Base-by-base conservation (phyloP, 2,329 filamentous ascomycete genomes). In the Colletotrichum lupini region DNA sequence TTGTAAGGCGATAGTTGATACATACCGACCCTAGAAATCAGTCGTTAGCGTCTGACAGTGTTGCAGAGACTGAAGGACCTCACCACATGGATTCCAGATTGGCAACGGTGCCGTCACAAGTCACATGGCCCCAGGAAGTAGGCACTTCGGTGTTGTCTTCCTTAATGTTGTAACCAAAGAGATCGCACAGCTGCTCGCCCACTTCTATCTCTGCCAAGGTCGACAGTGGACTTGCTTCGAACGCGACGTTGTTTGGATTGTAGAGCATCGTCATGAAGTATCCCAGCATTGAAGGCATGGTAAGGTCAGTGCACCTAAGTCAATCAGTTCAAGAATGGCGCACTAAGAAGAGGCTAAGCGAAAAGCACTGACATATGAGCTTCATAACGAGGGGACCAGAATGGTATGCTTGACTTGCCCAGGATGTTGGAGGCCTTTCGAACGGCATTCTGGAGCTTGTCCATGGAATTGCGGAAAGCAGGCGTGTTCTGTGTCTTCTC, bases 321-420 rank as follows among this genome's bases (percentile, higher is more conserved):
- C 19, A 7, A n/a, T 49, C 42, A 49, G 42, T n/a, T 49, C 42
- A n/a, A n/a, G 19, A 2, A 35, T 35, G 11, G 0, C 32, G 0
- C 2, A 19, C 0, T 1, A 11, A 4, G 19, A 49, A n/a, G 42
- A n/a, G 14, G 4, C 14, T 49, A 5, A n/a, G 0, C 7, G 7
- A 19, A n/a, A 49, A n/a, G 42, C 4, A 49, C 42, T 49, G 2
- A 49, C 42, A 49, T 49, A 3, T 49, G 42, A n/a, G 42, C 42
- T 49, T 49, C 42, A 9, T 49, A 49, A 19, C 42, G 42, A 9
- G 42, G 42, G 19, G 42, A 49, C 42, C 42, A 49, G 42, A 49
- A 49, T 3, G 42, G 42, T 49, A 49, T 49, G 42, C 42, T 49
- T n/a, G 42, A 49, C 42, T 49, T 49, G 42, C 42, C 16, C 42